These are phyloP conservation scores for Axilococcus clingmanii DNA, from an alignment of 139 green algal genomes.

Conservation along the genomic window DNA sequence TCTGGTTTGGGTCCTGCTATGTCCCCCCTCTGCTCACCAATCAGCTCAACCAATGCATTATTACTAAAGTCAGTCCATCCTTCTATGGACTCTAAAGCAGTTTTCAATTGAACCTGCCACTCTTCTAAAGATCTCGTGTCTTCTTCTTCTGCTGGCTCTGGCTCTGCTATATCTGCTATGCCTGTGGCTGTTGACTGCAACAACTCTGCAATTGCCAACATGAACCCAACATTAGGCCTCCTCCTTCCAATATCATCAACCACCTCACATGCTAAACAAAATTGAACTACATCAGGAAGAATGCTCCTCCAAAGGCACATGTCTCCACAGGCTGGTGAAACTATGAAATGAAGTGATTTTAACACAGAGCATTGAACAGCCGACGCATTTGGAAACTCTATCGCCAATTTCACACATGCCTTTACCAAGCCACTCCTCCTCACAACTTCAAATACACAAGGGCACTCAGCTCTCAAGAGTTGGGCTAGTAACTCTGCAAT, in stretches of 20 bases:
- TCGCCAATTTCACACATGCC: slow-evolving; percentile 3
- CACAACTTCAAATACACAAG: background rate
- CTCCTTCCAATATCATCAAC: slow-evolving; percentile 6
- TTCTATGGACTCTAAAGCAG: background rate
- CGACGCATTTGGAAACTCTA: slow-evolving; percentile 10
- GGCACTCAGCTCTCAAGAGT: slow-evolving; percentile 14
- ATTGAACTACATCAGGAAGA: background rate
- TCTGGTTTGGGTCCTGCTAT: slow-evolving; percentile 11
- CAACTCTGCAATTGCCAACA: slow-evolving; percentile 8
- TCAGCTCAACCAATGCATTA: slow-evolving; percentile 4
- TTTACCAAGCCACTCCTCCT: slow-evolving; percentile 5
- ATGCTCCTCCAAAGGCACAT: slow-evolving; percentile 12
- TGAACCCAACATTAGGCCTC: slow-evolving; percentile 10
- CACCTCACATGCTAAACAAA: background rate
- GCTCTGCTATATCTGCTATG: background rate
- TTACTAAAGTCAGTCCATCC: slow-evolving; percentile 12
- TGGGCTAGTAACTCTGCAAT: slow-evolving; percentile 12
- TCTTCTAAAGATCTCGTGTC: background rate
- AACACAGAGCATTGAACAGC: slow-evolving; percentile 10
- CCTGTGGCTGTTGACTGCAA: slow-evolving; percentile 6
- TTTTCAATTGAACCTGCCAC: slow-evolving; percentile 4
- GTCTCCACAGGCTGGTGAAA: background rate
- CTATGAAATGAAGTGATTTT: background rate
- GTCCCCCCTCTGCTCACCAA: slow-evolving; percentile 11
- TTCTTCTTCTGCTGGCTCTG: slow-evolving; percentile 4